Percentiles rank a stretch among this genome's conserved stretches.
Evolutionary conservation across 495 filamentous ascomycete species (phyloP).

Genomic region (Beverwykella pulmonaria): DNA sequence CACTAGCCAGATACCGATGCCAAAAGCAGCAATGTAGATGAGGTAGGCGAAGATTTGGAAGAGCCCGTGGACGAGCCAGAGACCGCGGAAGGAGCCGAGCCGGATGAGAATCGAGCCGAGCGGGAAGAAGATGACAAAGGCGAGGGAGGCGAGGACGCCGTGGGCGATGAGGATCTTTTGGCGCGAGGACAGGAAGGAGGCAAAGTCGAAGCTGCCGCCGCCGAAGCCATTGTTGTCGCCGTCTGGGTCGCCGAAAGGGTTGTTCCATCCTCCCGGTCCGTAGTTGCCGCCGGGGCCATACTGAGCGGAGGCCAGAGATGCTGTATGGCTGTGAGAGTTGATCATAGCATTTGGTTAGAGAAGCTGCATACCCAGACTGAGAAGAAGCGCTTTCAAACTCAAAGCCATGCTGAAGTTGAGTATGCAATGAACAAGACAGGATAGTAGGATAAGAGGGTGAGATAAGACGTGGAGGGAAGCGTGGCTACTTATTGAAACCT

Average conservation of each 20-base stretch:
- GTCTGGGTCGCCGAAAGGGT: not conserved
- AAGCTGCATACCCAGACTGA: conserved; percentile 7
- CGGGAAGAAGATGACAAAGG: conserved; percentile 53
- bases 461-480: not conserved
- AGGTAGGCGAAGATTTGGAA: conserved; percentile 46
- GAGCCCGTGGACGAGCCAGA: conserved; percentile 45
- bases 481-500: conserved; percentile 11
- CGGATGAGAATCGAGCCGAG: conserved; percentile 51
- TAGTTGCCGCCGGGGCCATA: conserved; percentile 22
- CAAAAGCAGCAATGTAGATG: conserved; percentile 44
- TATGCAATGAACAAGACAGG: not conserved
- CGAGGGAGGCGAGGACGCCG: conserved; percentile 45
- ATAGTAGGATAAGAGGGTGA: not conserved
- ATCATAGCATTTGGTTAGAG: not conserved
- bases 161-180: conserved; percentile 45
- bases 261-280: conserved; percentile 1
- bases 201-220: conserved; percentile 9
- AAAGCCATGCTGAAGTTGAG: conserved; percentile 6
- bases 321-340: conserved; percentile 9
- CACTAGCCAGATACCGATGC: conserved; percentile 45
- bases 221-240: not conserved
- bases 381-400: not conserved
- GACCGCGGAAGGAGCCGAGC: conserved; percentile 46
- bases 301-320: conserved; percentile 14
- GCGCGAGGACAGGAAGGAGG: not conserved